A percentile compares a stretch with the other conserved stretches of the same genome.
Evolutionary conservation across 257 asterid genomes (phyloP).

Genomic region (Osmanthus fragrans): DNA sequence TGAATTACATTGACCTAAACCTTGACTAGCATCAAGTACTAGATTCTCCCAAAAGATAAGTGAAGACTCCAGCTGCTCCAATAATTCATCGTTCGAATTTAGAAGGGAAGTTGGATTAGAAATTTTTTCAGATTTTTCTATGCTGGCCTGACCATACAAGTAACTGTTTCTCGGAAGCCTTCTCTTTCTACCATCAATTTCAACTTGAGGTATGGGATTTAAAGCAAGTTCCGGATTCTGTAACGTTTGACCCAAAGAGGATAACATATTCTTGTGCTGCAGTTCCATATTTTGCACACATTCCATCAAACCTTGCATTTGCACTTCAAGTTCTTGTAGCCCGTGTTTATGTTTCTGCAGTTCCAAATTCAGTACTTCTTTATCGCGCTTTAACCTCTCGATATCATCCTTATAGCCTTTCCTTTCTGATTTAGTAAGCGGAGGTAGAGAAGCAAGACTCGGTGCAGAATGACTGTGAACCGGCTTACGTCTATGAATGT

Average conservation of each 20-base stretch:
- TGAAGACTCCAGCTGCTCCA: slow-evolving; percentile 68
- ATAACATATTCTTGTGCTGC: slow-evolving; percentile 52
- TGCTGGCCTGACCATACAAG: slow-evolving; percentile 41
- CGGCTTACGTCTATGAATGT: slow-evolving; percentile 86
- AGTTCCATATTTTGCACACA: slow-evolving; percentile 48
- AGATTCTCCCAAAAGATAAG: slow-evolving; percentile 63
- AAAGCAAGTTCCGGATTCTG: slow-evolving; percentile 43
- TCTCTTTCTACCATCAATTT: slow-evolving; percentile 64
- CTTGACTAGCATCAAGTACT: slow-evolving; percentile 43
- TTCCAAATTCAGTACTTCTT: slow-evolving; percentile 48
- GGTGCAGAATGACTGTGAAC: slow-evolving; percentile 88
- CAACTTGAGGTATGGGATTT: slow-evolving; percentile 42
- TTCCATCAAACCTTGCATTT: slow-evolving; percentile 46
- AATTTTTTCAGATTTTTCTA: slow-evolving; percentile 36
- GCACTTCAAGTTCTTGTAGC: slow-evolving; percentile 47
- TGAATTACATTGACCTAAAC: slow-evolving; percentile 34
- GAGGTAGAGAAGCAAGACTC: slow-evolving; percentile 38
- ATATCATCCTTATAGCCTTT: slow-evolving; percentile 69
- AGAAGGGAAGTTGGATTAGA: slow-evolving; percentile 43
- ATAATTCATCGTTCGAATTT: slow-evolving; percentile 39
- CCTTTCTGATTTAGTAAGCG: slow-evolving; percentile 62
- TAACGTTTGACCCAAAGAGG: slow-evolving; percentile 46
- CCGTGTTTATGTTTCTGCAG: slow-evolving; percentile 56
- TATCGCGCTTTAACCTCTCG: slow-evolving; percentile 52
- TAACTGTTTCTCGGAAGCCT: slow-evolving; percentile 55